Conservation (phyloP, 2,329 filamentous ascomycete genomes). For the Fusarium kyushuense region DNA sequence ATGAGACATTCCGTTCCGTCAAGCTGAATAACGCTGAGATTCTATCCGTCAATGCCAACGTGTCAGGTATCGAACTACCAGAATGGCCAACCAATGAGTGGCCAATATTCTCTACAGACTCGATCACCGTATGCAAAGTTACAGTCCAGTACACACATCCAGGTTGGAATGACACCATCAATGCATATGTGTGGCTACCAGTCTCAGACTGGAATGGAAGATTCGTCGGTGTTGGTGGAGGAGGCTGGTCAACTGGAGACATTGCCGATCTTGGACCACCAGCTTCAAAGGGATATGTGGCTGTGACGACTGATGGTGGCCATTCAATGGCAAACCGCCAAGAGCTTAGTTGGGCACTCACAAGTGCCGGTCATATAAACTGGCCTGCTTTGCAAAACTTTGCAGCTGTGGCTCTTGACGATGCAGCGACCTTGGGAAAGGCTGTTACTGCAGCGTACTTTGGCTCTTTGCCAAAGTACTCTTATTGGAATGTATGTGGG, state of each 20-base stretch:
- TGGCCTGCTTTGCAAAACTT: slow-evolving; percentile 46
- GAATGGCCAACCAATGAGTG: slow-evolving; percentile 4
- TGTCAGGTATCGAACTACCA: not conserved
- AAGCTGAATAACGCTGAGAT: slow-evolving; percentile 6
- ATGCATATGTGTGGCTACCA: slow-evolving; percentile 23
- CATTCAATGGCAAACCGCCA: not conserved
- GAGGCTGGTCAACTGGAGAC: slow-evolving; percentile 30
- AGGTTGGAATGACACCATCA: slow-evolving; percentile 29
- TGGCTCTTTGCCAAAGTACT: slow-evolving; percentile 51
- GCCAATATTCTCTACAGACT: not conserved
- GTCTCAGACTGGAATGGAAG: slow-evolving; percentile 29
- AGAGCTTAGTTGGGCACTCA: slow-evolving; percentile 29
- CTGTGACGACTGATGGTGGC: slow-evolving; percentile 30
- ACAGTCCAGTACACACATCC: slow-evolving; percentile 30
- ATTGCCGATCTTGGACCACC: not conserved
- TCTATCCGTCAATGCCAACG: not conserved
- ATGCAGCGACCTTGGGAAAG: slow-evolving; percentile 58
- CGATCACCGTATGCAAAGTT: slow-evolving; percentile 12
- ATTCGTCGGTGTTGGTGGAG: slow-evolving; percentile 32
- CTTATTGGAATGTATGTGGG: slow-evolving; percentile 58
- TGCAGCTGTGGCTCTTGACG: slow-evolving; percentile 45
- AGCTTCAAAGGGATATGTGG: slow-evolving; percentile 13
- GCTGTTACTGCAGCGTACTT: slow-evolving; percentile 58
- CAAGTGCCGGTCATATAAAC: slow-evolving; percentile 41
- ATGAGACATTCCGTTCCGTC: not conserved